Evolutionary conservation across 805 yeast genomes (phyloP).

Genomic region (Metschnikowia continentalis): DNA sequence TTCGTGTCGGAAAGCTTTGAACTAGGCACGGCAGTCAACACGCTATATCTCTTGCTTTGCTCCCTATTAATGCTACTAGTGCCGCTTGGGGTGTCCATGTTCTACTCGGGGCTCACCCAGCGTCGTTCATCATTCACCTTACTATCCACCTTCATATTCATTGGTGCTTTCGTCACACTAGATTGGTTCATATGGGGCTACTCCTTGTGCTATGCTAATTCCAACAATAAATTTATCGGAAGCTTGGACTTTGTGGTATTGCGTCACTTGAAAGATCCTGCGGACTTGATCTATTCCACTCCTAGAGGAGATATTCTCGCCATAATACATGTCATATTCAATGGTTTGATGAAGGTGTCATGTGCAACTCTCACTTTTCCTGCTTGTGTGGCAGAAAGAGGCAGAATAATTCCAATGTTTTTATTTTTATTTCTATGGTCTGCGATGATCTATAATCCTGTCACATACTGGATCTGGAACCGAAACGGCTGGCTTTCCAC

Average conservation of each 20-base stretch:
- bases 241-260: slow-evolving; percentile 27
- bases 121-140: slow-evolving; percentile 39
- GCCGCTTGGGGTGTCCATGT: slow-evolving; percentile 34
- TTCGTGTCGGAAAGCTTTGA: slow-evolving; percentile 2
- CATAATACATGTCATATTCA: slow-evolving; percentile 36
- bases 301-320: slow-evolving; percentile 37
- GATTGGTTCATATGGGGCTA: slow-evolving; percentile 47
- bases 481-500: slow-evolving; percentile 40
- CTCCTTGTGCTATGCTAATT: slow-evolving; percentile 36
- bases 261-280: slow-evolving; percentile 9
- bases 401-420: slow-evolving; percentile 39
- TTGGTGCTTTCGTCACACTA: slow-evolving; percentile 29
- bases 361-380: slow-evolving; percentile 42
- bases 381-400: slow-evolving; percentile 43
- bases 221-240: slow-evolving; percentile 34
- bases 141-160: slow-evolving; percentile 32
- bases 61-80: slow-evolving; percentile 29
- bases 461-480: slow-evolving; percentile 45
- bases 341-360: slow-evolving; percentile 35
- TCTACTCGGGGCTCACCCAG: slow-evolving; percentile 42
- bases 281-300: slow-evolving; percentile 22
- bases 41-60: slow-evolving; percentile 36
- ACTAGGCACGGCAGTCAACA: slow-evolving; percentile 16
- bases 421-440: slow-evolving; percentile 40
- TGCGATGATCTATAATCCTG: slow-evolving; percentile 38